phyloP scores from a whole-genome alignment of 1,284 basidiomycete species.

The Sporisorium scitamineum region DNA sequence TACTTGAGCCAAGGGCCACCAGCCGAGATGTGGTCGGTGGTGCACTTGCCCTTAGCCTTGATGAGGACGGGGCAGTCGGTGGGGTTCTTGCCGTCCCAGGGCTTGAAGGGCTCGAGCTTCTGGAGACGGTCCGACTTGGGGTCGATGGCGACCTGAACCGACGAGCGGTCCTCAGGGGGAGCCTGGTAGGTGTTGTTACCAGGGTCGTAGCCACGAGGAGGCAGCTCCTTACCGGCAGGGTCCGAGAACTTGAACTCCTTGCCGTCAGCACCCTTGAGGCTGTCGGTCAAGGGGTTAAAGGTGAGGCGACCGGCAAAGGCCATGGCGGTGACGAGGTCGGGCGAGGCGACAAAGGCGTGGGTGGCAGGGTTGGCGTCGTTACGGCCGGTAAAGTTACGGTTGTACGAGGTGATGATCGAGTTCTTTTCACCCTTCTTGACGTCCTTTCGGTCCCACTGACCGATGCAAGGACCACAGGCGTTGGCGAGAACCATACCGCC shows the following conservation, averaged over 20 bases:
- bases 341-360: conserved; percentile 97
- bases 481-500: conserved; percentile 97
- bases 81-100: conserved; percentile 94
- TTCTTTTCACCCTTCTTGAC: conserved; percentile 96
- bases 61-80: conserved; percentile 91
- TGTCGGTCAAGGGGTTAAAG: conserved; percentile 97
- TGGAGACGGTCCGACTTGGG: conserved; percentile 94
- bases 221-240: conserved; percentile 90
- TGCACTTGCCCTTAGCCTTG: conserved; percentile 99
- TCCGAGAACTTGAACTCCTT: conserved; percentile 97
- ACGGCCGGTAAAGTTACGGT: conserved; percentile 99
- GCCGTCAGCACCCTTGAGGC: conserved; percentile 88
- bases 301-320: conserved; percentile 91
- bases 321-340: conserved; percentile 97
- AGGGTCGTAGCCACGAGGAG: conserved; percentile 92
- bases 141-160: conserved; percentile 86
- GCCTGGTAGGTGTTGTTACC: conserved; percentile 97
- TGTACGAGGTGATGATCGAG: conserved; percentile 95
- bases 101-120: conserved; percentile 87
- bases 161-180: conserved; percentile 85
- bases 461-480: conserved; percentile 98
- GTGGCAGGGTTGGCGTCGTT: conserved; percentile 99
- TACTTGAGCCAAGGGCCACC: conserved; percentile 99
- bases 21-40: conserved; percentile 79
- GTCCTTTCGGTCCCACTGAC: conserved; percentile 97